Evolutionary conservation across 2,329 filamentous ascomycete species (phyloP).

Genomic region (Talaromyces islandicus): DNA sequence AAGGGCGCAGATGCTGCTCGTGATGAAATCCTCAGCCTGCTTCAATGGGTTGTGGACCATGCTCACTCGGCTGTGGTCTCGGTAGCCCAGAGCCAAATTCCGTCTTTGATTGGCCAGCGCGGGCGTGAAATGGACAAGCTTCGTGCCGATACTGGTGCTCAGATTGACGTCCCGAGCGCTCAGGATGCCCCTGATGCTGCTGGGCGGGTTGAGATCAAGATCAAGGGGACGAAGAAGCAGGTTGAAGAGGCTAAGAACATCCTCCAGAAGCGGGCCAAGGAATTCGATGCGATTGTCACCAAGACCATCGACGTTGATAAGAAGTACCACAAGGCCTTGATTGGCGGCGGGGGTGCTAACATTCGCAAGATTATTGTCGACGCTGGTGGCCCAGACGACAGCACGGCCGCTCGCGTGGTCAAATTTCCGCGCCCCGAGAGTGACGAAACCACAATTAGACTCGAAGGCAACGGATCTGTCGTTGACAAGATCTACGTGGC

Average conservation of each 20-base stretch:
- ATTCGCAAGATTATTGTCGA: slow-evolving; percentile 80
- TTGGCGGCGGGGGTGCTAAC: slow-evolving; percentile 77
- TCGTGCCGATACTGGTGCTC: slow-evolving; percentile 74
- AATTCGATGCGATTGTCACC: slow-evolving; percentile 85
- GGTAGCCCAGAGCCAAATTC: slow-evolving; percentile 85
- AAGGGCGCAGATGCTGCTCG: slow-evolving; percentile 88
- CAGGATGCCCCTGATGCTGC: slow-evolving; percentile 61
- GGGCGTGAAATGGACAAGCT: slow-evolving; percentile 88
- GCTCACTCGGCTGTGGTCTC: slow-evolving; percentile 72
- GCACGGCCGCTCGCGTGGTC: slow-evolving; percentile 79
- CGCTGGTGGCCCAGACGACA: slow-evolving; percentile 84
- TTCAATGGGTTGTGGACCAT: slow-evolving; percentile 86
- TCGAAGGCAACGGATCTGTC: slow-evolving; percentile 77
- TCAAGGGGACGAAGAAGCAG: slow-evolving; percentile 87
- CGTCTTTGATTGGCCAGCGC: slow-evolving; percentile 86
- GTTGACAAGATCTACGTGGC: slow-evolving; percentile 83
- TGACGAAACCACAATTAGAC: slow-evolving; percentile 73
- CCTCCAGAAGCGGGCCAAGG: slow-evolving; percentile 74
- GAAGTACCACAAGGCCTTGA: slow-evolving; percentile 80
- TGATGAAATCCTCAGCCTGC: slow-evolving; percentile 80
- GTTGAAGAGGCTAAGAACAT: slow-evolving; percentile 89
- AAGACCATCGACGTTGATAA: slow-evolving; percentile 85
- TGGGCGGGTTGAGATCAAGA: slow-evolving; percentile 73
- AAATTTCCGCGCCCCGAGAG: slow-evolving; percentile 89
- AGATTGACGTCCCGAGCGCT: slow-evolving; percentile 83